phyloP scores from a whole-genome alignment of 805 yeast genomes.

The Blastobotrys parvus region DNA sequence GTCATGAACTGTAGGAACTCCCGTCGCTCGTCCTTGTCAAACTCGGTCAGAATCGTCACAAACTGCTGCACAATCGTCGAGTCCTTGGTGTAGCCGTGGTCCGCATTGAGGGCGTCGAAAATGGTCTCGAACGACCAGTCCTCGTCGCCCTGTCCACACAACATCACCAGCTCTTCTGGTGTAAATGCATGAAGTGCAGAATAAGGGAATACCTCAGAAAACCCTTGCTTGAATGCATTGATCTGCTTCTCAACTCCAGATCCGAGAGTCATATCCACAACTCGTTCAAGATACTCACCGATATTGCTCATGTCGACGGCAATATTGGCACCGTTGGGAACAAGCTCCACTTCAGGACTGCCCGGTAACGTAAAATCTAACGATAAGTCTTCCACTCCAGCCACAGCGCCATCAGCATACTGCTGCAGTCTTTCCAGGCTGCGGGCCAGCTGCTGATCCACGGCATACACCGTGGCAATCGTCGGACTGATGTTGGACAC shows the following conservation, averaged over 20 bases:
- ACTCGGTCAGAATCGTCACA: slow-evolving; percentile 51
- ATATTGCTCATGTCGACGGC: slow-evolving; percentile 47
- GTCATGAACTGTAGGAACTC: slow-evolving; percentile 79
- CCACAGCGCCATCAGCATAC: slow-evolving; percentile 28
- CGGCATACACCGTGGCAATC: slow-evolving; percentile 35
- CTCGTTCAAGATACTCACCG: slow-evolving; percentile 45
- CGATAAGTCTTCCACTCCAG: slow-evolving; percentile 35
- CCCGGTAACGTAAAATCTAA: slow-evolving; percentile 76
- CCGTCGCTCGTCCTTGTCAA: slow-evolving; percentile 50
- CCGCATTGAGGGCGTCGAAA: slow-evolving; percentile 58
- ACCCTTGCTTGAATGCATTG: slow-evolving; percentile 66
- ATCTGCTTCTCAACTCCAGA: slow-evolving; percentile 60
- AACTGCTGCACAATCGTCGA: slow-evolving; percentile 55
- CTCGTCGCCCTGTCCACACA: slow-evolving; percentile 74
- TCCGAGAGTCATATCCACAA: slow-evolving; percentile 52
- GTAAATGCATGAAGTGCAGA: slow-evolving; percentile 62
- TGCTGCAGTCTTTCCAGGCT: slow-evolving; percentile 46
- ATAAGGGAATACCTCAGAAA: slow-evolving; percentile 75
- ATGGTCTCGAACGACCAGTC: slow-evolving; percentile 67
- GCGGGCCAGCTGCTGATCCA: slow-evolving; percentile 52
- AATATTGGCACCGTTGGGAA: slow-evolving; percentile 45
- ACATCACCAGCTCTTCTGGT: slow-evolving; percentile 58
- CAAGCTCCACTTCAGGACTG: slow-evolving; percentile 47
- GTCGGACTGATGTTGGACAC: slow-evolving; percentile 16
- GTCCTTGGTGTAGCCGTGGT: slow-evolving; percentile 79